Percentiles rank a stretch among this genome's conserved stretches.
phyloP scores from a whole-genome alignment of 257 asterid species.

The Datura wrightii region DNA sequence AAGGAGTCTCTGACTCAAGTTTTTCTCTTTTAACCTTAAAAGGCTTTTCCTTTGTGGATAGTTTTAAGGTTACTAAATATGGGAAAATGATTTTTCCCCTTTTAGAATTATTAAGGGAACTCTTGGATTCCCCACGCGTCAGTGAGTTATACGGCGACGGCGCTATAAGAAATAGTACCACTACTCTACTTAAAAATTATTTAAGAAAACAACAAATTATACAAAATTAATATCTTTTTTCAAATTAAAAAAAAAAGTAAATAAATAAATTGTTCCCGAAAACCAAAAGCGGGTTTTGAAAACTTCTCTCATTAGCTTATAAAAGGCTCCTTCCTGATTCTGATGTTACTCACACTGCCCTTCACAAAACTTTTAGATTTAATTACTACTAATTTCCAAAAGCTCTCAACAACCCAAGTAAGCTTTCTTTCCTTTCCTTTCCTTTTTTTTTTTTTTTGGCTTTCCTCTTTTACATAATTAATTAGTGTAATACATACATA shows the following conservation, averaged over 20 bases:
- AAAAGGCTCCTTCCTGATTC: constrained; percentile 36
- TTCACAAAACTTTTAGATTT: constrained; percentile 22
- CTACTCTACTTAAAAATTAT: not conserved
- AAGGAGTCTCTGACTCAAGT: not conserved
- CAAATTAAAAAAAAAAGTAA: no score
- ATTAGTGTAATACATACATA: not conserved
- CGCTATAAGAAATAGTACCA: constrained; percentile 26
- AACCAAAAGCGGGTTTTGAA: not conserved
- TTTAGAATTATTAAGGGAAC: constrained; percentile 44
- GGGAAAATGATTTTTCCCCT: constrained; percentile 33
- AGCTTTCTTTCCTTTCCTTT: not conserved
- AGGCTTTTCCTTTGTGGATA: not conserved
- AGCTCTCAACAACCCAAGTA: constrained; percentile 36
- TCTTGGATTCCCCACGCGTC: constrained; percentile 58
- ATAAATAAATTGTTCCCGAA: not conserved
- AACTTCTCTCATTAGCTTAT: constrained; percentile 8
- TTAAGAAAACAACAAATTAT: not conserved
- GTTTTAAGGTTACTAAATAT: constrained; percentile 46
- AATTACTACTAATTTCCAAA: not conserved
- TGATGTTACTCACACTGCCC: constrained; percentile 29
- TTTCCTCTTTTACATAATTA: not conserved
- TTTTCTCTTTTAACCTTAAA: not conserved
- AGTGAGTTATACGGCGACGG: constrained; percentile 49
- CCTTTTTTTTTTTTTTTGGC: not conserved
- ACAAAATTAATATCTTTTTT: no score